Evolutionary conservation across 2,329 filamentous ascomycete genomes (phyloP), one percentile per base, ranked within the genome.

Genomic region (Penicillium sp.): DNA sequence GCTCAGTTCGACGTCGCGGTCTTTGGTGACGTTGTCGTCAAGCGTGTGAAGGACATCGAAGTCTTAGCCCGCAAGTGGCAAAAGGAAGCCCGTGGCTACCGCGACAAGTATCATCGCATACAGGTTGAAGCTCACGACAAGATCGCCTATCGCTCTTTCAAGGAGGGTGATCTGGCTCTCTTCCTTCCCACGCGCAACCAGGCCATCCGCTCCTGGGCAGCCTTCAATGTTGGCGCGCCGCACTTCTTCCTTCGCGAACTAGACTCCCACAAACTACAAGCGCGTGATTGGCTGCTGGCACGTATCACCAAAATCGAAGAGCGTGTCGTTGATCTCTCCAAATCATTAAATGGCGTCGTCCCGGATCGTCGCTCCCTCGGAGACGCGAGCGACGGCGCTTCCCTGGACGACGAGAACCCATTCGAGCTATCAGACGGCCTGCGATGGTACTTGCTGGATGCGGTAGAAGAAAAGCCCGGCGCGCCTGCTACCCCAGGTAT

Each of bases 201-300:
- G 74, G 90, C 89, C 36, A 94, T 92, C 4, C 89, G 93, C 14
- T 93, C 94, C 0, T 99, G 94, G 94, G 94, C 94, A 5, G 94
- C 94, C 0, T 99, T 99, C 81, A 99, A 99, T 66, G 90, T 99
- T 31, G 93, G 92, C 1, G 96, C 93, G 56, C 94, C 94, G 8
- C 94, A 99, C 72, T 97, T 94, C 76, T 99, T 99, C 77, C 81
- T 99, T 3, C 89, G 92, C 34, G 94, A 99, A 72, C 89, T 95
- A 70, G 93, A 97, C 64, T 83, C 82, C 1, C 95, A 99, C 73
- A 88, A 90, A 56, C 79, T 99, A 5, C 85, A 88, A 29, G 87
- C 86, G 45, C 84, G 93, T 34, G 94, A 99, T 70, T 99, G 94
- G 92, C 85, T 99, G n/a, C 87, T 99, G 7, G 94, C 94, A 8